Evolutionary conservation across 768 basidiomycete species (phyloP).

Genomic region (Strobilomyces confusus): DNA sequence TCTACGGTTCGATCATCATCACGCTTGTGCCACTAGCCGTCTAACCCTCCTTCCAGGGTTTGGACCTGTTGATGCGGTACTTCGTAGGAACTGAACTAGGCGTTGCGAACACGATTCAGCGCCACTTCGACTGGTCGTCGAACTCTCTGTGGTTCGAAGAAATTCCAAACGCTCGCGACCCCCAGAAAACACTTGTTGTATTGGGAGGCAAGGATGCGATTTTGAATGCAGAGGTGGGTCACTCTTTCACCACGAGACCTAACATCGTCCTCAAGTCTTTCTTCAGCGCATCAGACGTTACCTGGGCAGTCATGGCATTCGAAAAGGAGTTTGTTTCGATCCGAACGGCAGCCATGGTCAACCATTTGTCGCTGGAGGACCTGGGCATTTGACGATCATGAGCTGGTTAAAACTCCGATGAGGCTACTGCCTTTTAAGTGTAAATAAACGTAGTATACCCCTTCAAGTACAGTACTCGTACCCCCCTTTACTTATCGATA

Average conservation of each 20-base stretch:
- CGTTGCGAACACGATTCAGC: constrained; percentile 77
- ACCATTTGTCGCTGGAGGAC: constrained; percentile 49
- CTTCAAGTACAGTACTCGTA: too few species aligned
- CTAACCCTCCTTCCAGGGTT: constrained; percentile 43
- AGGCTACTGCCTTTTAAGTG: constrained; percentile 12
- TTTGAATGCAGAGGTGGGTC: constrained; percentile 60
- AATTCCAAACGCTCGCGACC: constrained; percentile 74
- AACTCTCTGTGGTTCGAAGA: constrained; percentile 91
- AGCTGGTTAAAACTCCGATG: constrained; percentile 49
- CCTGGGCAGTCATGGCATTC: constrained; percentile 69
- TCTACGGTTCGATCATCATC: constrained; percentile 43
- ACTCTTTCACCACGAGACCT: neutral
- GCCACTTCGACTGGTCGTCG: constrained; percentile 81
- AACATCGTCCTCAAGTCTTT: neutral
- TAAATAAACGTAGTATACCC: constrained; percentile 1
- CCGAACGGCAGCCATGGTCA: constrained; percentile 61
- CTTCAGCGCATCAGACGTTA: constrained; percentile 68
- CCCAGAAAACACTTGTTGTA: constrained; percentile 63
- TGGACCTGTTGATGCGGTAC: constrained; percentile 80
- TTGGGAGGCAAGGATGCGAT: constrained; percentile 84
- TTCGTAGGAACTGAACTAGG: constrained; percentile 88
- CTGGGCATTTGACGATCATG: constrained; percentile 54
- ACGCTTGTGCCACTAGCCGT: constrained; percentile 1
- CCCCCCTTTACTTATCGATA: constrained; percentile 23
- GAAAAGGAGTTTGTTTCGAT: constrained; percentile 62